Conservation (phyloP, 1,139 yeast genomes). For the Zygoascus hellenicus region DNA sequence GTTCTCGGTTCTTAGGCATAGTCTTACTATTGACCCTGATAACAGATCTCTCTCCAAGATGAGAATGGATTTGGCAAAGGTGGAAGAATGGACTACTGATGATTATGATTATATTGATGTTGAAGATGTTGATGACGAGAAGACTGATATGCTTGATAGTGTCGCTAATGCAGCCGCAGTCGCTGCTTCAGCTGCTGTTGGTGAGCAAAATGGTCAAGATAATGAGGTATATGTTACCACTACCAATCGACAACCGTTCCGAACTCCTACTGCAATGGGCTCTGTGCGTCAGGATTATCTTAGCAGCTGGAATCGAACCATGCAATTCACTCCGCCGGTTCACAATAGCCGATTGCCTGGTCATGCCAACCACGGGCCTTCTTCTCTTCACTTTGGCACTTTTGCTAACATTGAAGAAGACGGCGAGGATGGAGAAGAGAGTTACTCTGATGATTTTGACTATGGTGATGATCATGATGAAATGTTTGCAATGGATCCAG, state of each 20-base stretch:
- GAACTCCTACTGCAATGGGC: slow-evolving; percentile 33
- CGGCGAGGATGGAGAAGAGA: slow-evolving; percentile 15
- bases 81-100: slow-evolving; percentile 75
- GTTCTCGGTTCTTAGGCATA: slow-evolving; percentile 71
- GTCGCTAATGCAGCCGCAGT: slow-evolving; percentile 10
- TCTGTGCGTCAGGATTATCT: slow-evolving; percentile 14
- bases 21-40: slow-evolving; percentile 80
- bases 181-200: slow-evolving; percentile 20
- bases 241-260: slow-evolving; percentile 39
- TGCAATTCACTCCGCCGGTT: slow-evolving; percentile 37
- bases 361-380: not conserved
- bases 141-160: slow-evolving; percentile 8
- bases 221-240: slow-evolving; percentile 23
- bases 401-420: slow-evolving; percentile 16
- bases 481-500: slow-evolving; percentile 29
- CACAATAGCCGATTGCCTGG: slow-evolving; percentile 3
- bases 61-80: slow-evolving; percentile 52
- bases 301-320: slow-evolving; percentile 31
- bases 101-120: slow-evolving; percentile 35
- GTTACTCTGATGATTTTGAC: slow-evolving; percentile 10
- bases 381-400: slow-evolving; percentile 5
- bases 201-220: slow-evolving; percentile 18
- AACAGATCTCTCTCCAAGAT: slow-evolving; percentile 65
- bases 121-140: slow-evolving; percentile 16
- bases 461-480: slow-evolving; percentile 18